A percentile compares a stretch with the other conserved stretches of the same genome.
Conservation (phyloP, 1,284 basidiomycete genomes). For the Cystobasidium sp. region DNA sequence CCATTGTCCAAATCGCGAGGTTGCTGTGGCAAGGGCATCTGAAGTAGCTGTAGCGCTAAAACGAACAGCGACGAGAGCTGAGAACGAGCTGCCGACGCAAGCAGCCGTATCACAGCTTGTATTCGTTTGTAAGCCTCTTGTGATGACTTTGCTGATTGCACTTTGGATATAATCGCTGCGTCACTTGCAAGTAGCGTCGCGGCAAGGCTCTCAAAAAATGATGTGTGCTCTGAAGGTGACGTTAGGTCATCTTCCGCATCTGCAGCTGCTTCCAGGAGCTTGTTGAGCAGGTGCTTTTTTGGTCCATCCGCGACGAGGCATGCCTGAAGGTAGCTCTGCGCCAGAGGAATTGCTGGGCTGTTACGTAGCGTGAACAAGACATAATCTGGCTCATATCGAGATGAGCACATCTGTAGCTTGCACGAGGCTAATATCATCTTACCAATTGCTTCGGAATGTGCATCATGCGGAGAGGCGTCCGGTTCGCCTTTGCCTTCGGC, state of each 20-base stretch:
- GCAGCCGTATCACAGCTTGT: background rate
- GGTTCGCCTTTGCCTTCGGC: background rate
- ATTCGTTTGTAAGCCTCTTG: background rate
- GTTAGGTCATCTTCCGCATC: too few relatives aligned
- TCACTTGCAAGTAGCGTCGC: constrained; percentile 16
- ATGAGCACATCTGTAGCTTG: background rate
- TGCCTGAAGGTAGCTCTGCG: constrained; percentile 16
- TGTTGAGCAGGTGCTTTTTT: background rate
- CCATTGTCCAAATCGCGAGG: background rate
- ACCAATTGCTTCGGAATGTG: background rate
- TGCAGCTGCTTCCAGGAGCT: background rate
- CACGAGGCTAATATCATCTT: background rate
- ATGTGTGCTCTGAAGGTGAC: background rate
- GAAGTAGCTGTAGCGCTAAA: constrained; percentile 9
- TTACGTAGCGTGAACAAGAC: background rate
- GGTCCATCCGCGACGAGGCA: background rate
- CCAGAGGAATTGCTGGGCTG: background rate
- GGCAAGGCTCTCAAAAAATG: constrained; percentile 7
- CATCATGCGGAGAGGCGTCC: background rate
- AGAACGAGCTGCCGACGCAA: background rate
- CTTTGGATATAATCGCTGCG: background rate
- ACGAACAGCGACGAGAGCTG: constrained; percentile 22
- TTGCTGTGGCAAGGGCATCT: background rate
- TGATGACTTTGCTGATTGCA: background rate
- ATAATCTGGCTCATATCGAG: background rate